Evolutionary conservation across 768 basidiomycete species (phyloP), one percentile per base, ranked within the genome.

Genomic region (Tremella yokohamensis): DNA sequence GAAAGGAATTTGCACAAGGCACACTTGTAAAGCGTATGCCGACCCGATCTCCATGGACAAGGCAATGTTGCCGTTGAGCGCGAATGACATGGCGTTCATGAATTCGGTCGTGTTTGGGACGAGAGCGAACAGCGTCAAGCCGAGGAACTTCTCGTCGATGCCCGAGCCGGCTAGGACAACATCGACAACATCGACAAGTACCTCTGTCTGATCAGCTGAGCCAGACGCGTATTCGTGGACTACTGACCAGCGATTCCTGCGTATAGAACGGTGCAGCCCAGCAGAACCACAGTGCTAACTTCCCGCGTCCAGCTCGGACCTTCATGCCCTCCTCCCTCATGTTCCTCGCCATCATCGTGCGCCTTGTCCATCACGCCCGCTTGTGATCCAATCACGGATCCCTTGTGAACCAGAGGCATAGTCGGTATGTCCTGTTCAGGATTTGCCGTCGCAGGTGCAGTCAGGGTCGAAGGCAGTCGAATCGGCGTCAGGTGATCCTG

Each of bases 11-110:
- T 99, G 96, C 13, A 99, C 82, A 53, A 99, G 81, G 76, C 96
- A 99, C 15, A 99, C 96, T 77, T 99, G 96, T 2, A 99, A 82
- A 3, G 96, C 96, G 77, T 99, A 99, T 3, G 96, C 96, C 0
- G 96, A 98, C 13, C 96, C 96, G 68, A 99, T 98, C 78, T 98
- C 96, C 92, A 98, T 97, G 76, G 93, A 92, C 22, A 99, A 78
- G 1, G 96, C 90, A 63, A 99, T 99, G 74, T 98, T 98, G 6
- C 87, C 94, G 70, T 96, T 89, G 61, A 99, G 77, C 24, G 96
- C 93, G 73, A 99, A 99, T 2, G 92, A 94, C 60, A 98, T 92
- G 50, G 96, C 96, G 72, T 97, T 98, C 91, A 96, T 96, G 76
- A 99, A 98, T 77, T 99, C 96, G 1, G 96, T 98, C 2, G 93